phyloP scores from a whole-genome alignment of 2,329 filamentous ascomycete genomes.

The Exophiala sp. region DNA sequence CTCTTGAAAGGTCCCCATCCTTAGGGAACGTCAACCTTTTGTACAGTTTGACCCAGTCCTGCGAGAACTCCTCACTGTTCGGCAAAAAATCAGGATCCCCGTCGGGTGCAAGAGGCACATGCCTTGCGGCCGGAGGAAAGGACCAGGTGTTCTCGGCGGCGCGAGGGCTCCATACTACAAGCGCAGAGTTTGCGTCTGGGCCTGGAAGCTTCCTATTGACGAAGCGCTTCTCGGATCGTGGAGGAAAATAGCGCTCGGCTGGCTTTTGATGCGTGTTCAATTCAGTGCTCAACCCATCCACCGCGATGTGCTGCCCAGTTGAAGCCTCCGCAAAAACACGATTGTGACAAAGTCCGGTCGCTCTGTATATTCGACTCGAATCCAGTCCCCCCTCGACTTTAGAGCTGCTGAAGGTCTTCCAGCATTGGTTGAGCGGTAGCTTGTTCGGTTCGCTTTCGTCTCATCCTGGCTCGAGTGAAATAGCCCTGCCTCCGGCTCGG shows the following conservation, averaged over 20 bases:
- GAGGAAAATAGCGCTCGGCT: background rate
- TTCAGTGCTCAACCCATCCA: background rate
- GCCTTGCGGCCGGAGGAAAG: background rate
- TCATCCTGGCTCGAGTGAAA: background rate
- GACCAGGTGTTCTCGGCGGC: background rate
- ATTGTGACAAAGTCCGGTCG: background rate
- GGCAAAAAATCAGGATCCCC: constrained; percentile 1
- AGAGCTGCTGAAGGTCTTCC: background rate
- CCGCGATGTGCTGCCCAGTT: background rate
- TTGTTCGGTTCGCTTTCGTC: background rate
- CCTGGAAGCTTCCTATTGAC: constrained; percentile 1
- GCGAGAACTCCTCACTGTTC: background rate
- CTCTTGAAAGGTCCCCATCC: constrained; percentile 66
- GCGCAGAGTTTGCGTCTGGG: background rate
- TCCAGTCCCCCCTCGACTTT: background rate
- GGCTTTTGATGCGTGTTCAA: background rate
- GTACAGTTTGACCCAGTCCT: constrained; percentile 50
- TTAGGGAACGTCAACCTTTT: constrained; percentile 92
- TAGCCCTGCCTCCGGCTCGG: background rate
- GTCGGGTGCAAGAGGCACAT: background rate
- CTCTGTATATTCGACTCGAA: background rate
- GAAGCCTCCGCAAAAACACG: background rate
- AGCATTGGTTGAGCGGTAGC: background rate
- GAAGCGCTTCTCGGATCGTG: background rate
- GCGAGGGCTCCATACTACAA: background rate